Evolutionary conservation across 2,329 filamentous ascomycete species (phyloP).

Genomic region (Cladorrhinum sp.): DNA sequence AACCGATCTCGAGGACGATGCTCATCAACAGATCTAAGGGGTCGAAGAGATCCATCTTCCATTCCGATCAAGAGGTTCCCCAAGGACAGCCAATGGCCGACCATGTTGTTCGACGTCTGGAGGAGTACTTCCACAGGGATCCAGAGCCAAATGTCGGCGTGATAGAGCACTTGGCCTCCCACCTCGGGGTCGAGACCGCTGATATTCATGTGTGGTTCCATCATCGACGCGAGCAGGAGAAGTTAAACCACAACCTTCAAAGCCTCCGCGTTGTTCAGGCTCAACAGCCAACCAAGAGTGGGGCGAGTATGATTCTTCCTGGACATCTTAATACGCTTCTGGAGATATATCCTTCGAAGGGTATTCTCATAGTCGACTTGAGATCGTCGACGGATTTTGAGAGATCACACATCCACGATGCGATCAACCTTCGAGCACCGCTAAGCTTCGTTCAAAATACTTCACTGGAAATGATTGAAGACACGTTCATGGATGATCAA

Average conservation of each 20-base stretch:
- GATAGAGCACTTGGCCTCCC: constrained; percentile 53
- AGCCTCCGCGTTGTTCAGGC: constrained; percentile 42
- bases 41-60: constrained; percentile 39
- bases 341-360: constrained; percentile 46
- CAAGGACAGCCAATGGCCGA: constrained; percentile 46
- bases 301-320: constrained; percentile 49
- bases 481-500: constrained; percentile 47
- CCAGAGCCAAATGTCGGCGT: constrained; percentile 48
- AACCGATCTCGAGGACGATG: constrained; percentile 39
- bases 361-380: constrained; percentile 50
- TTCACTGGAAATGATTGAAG: constrained; percentile 50
- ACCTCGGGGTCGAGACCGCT: constrained; percentile 48
- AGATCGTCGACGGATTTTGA: constrained; percentile 47
- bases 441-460: constrained; percentile 47
- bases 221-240: constrained; percentile 49
- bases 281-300: constrained; percentile 31
- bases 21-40: constrained; percentile 46
- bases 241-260: constrained; percentile 44
- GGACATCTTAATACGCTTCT: constrained; percentile 50
- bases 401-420: constrained; percentile 50
- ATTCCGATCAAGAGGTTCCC: constrained; percentile 35
- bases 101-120: constrained; percentile 49
- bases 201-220: constrained; percentile 55
- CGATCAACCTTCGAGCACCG: constrained; percentile 51
- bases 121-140: constrained; percentile 51